Conservation (phyloP, 106 monocot genomes). For the Ottelia alismoides region DNA sequence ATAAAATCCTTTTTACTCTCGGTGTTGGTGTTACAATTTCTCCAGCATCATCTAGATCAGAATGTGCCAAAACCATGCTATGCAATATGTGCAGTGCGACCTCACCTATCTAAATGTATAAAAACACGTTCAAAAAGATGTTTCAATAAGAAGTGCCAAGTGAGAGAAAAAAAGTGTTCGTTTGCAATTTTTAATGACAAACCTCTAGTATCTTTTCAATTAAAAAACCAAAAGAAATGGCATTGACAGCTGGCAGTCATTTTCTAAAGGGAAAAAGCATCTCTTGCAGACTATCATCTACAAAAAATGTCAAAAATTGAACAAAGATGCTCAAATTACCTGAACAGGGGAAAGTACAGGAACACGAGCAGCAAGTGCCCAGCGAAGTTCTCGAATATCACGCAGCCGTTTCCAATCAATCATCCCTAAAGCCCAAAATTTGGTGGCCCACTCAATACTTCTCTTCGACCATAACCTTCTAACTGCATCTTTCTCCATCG, state of each 20-base stretch:
- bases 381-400: constrained; percentile 96
- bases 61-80: constrained; percentile 89
- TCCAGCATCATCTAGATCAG: constrained; percentile 99
- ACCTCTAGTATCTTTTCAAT: neutral
- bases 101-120: constrained; percentile 60
- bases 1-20: constrained; percentile 87
- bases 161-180: neutral
- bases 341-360: constrained; percentile 85
- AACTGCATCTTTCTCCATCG: constrained; percentile 88
- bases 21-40: constrained; percentile 98
- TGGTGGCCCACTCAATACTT: constrained; percentile 83
- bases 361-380: constrained; percentile 74
- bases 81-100: constrained; percentile 81
- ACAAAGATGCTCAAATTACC: constrained; percentile 37
- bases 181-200: neutral
- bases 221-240: too few species aligned
- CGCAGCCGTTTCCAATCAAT: constrained; percentile 81
- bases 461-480: constrained; percentile 91
- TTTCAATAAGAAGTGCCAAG: neutral
- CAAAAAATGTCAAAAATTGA: too few species aligned
- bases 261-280: too few species aligned
- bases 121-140: neutral
- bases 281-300: too few species aligned
- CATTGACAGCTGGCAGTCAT: too few species aligned
- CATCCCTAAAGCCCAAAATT: constrained; percentile 93